Evolutionary conservation across 768 basidiomycete genomes (phyloP).

Genomic region (Kwoniella heveanensis): DNA sequence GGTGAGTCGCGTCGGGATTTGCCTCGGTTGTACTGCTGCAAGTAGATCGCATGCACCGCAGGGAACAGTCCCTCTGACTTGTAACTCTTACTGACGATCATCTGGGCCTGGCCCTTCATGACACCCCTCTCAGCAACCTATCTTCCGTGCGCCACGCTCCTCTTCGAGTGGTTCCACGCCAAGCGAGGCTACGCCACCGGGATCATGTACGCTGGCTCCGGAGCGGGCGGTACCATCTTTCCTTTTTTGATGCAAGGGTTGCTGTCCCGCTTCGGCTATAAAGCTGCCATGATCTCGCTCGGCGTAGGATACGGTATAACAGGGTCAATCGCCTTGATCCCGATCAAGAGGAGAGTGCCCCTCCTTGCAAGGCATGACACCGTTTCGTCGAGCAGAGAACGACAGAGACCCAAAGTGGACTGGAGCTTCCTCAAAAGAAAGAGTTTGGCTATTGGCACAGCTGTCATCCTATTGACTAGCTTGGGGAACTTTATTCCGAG

Average conservation of each 20-base stretch:
- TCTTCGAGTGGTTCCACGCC: slow-evolving; percentile 51
- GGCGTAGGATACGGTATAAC: slow-evolving; percentile 38
- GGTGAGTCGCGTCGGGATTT: slow-evolving; percentile 22
- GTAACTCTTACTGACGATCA: too few relatives aligned
- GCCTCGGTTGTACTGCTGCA: too few relatives aligned
- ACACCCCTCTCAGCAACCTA: slow-evolving; percentile 30
- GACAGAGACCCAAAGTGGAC: slow-evolving; percentile 14
- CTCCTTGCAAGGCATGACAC: slow-evolving; percentile 21
- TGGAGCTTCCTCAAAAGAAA: slow-evolving; percentile 29
- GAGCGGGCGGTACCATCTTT: slow-evolving; percentile 49
- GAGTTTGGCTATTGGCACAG: slow-evolving; percentile 30
- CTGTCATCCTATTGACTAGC: slow-evolving; percentile 37
- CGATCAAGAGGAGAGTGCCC: slow-evolving; percentile 47
- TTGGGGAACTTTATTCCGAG: slow-evolving; percentile 50
- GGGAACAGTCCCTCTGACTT: too few relatives aligned
- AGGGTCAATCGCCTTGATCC: slow-evolving; percentile 29
- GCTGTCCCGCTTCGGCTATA: slow-evolving; percentile 44
- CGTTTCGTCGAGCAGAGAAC: not conserved
- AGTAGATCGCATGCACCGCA: too few relatives aligned
- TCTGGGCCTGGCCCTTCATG: too few relatives aligned
- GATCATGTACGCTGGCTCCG: slow-evolving; percentile 49
- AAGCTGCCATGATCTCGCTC: slow-evolving; percentile 47
- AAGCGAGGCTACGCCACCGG: slow-evolving; percentile 45
- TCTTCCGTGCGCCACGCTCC: slow-evolving; percentile 45
- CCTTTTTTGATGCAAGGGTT: slow-evolving; percentile 49